These are phyloP conservation scores for Beauveria scarabaeidicola DNA, from an alignment of 2,329 filamentous ascomycete species.

Conservation along the genomic window DNA sequence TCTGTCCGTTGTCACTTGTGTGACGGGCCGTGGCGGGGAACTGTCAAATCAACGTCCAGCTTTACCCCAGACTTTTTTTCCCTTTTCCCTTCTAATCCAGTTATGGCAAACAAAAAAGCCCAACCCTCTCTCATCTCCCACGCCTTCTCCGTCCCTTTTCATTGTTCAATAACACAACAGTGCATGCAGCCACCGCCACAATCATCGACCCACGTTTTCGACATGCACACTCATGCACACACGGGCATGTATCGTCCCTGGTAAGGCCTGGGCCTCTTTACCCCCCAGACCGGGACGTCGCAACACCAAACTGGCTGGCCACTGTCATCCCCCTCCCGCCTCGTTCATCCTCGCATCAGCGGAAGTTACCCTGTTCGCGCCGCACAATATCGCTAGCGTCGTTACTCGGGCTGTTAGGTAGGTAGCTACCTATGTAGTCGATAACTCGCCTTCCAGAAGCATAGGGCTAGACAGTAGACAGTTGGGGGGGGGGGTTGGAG, in stretches of 20 bases:
- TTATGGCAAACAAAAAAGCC: not conserved
- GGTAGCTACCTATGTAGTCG: not conserved
- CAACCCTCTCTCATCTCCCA: no score
- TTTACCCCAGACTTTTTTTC: not conserved
- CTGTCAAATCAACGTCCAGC: not conserved
- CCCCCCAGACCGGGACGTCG: not conserved
- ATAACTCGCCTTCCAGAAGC: not conserved
- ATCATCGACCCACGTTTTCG: no score
- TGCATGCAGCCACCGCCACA: not conserved
- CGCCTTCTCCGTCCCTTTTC: no score
- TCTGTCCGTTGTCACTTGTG: not conserved
- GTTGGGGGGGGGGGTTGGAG: not conserved
- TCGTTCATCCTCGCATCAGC: conserved; percentile 9
- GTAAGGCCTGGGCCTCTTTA: not conserved
- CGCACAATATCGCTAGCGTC: not conserved
- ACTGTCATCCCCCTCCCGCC: no score
- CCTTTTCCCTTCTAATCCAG: not conserved
- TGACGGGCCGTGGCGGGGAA: not conserved
- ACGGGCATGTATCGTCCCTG: no score
- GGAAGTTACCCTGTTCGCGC: conserved; percentile 4
- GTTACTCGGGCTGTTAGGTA: not conserved
- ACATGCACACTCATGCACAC: no score
- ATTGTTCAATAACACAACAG: not conserved
- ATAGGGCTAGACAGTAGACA: not conserved
- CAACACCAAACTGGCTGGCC: not conserved